Base-by-base conservation (phyloP, 1,284 basidiomycete species). In the Megacollybia platyphylla region DNA sequence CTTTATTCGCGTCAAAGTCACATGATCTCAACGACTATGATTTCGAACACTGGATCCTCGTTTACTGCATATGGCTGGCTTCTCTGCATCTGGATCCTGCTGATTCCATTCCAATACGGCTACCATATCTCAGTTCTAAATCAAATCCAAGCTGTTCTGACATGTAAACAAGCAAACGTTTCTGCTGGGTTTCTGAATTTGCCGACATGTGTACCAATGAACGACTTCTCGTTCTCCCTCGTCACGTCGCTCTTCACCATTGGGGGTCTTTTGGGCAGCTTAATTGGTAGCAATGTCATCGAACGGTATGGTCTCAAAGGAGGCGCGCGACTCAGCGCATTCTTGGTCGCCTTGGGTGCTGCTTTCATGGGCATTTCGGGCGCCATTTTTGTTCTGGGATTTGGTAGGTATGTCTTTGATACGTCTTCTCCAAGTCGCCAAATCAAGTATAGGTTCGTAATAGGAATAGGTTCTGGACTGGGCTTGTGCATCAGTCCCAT, bases 401-500 rank as follows among this genome's bases (percentile, higher is more conserved):
- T 86, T 32, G 87, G 87, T 51, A 73, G 87, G 86, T 84, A 52
- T 44, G 55, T 42, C 36, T 26, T 15, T 46, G 34, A 13, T 38
- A 39, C 31, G 37, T 7, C 28, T 29, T 30, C 32, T 34, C 37
- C 42, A 42, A 41, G n/a, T 34, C 5, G 13, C 36, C 24, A 13
- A 17, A 20, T 3, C 24, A 20, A 13, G 11, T 4, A 13, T 51
- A 90, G 87, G 50, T 69, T 89, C 44, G 54, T 92, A 15, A 76
- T 83, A 7, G 92, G 91, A 7, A 53, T 90, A 6, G 83, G 81
- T 7, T 81, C 86, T 28, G 91, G 91, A 18, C 62, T 94, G 41
- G 88, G 84, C 13, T 68, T 93, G 3, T 93, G 88, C 51, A 74
- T 90, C n/a, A 78, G 80, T 1, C 90, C 91, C 6, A 76, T 93